Conservation (phyloP, 2,329 filamentous ascomycete species). For the Chrysoporthe deuterocubensis region DNA sequence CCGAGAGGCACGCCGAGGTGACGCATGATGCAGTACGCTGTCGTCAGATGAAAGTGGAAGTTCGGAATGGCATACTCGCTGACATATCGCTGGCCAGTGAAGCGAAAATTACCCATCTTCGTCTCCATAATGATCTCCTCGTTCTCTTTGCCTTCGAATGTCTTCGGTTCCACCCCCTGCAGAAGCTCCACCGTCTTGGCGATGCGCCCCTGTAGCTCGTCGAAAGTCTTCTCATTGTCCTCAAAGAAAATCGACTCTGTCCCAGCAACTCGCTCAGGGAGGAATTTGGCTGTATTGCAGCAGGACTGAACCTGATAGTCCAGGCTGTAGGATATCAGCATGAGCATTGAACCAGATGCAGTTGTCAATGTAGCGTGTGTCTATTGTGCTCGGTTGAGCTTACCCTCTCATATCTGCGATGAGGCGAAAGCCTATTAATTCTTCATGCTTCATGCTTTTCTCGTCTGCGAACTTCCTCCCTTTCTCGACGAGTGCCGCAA, state of each 20-base stretch:
- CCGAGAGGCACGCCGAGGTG: slow-evolving; percentile 57
- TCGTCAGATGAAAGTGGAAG: slow-evolving; percentile 60
- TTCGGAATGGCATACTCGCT: slow-evolving; percentile 52
- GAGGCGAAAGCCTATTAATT: slow-evolving; percentile 31
- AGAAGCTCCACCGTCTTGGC: slow-evolving; percentile 51
- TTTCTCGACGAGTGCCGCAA: slow-evolving; percentile 14
- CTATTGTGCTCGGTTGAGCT: neutral
- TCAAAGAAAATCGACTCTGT: slow-evolving; percentile 24
- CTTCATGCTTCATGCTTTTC: slow-evolving; percentile 27
- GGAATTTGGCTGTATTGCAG: slow-evolving; percentile 32
- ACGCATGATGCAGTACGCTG: slow-evolving; percentile 56
- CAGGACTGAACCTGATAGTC: slow-evolving; percentile 32
- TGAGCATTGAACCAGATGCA: no score
- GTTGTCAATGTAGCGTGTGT: no score
- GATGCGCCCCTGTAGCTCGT: slow-evolving; percentile 52
- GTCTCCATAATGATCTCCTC: slow-evolving; percentile 43
- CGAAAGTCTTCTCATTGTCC: slow-evolving; percentile 45
- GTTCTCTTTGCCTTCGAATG: slow-evolving; percentile 48
- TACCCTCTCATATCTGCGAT: slow-evolving; percentile 32
- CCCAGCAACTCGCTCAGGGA: slow-evolving; percentile 28
- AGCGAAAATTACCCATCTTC: slow-evolving; percentile 30
- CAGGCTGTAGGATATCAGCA: slow-evolving; percentile 17
- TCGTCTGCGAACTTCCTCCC: slow-evolving; percentile 18
- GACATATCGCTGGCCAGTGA: slow-evolving; percentile 41
- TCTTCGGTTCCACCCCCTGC: slow-evolving; percentile 45